phyloP scores from a whole-genome alignment of 2,329 filamentous ascomycete species.

The Blastomyces percursus region DNA sequence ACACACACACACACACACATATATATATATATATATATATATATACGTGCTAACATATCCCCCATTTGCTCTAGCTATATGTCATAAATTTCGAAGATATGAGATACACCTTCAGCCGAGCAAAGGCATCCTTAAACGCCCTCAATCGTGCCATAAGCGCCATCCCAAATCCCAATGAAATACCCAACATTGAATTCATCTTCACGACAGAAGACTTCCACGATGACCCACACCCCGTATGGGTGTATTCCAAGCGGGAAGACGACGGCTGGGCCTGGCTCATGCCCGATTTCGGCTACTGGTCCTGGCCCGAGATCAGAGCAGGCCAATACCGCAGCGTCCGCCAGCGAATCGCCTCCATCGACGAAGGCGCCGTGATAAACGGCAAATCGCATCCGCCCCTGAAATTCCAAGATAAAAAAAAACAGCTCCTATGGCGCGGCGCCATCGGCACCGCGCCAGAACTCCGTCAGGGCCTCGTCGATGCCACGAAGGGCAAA shows the following conservation, averaged over 20 bases:
- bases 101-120: slow-evolving; percentile 27
- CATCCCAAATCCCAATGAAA: slow-evolving; percentile 26
- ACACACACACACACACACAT: too few species aligned
- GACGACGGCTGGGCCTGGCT: slow-evolving; percentile 37
- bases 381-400: slow-evolving; percentile 15
- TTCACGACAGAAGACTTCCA: slow-evolving; percentile 39
- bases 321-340: slow-evolving; percentile 37
- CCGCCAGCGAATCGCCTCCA: slow-evolving; percentile 26
- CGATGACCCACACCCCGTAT: slow-evolving; percentile 26
- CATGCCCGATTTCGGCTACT: slow-evolving; percentile 46
- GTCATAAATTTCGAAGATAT: slow-evolving; percentile 27
- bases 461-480: slow-evolving; percentile 29
- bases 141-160: slow-evolving; percentile 39
- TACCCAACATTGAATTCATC: slow-evolving; percentile 42
- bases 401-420: slow-evolving; percentile 28
- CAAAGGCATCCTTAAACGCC: slow-evolving; percentile 36
- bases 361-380: slow-evolving; percentile 25
- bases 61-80: slow-evolving; percentile 22
- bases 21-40: too few species aligned
- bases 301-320: slow-evolving; percentile 41
- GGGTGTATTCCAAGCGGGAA: slow-evolving; percentile 35
- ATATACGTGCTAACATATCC: neutral
- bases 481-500: slow-evolving; percentile 30
- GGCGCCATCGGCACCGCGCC: slow-evolving; percentile 33
- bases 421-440: slow-evolving; percentile 40